A percentile compares a stretch with the other conserved stretches of the same genome.
Conservation (phyloP, 352 stramenopile genomes). For the Phytophthora fragariaefolia region DNA sequence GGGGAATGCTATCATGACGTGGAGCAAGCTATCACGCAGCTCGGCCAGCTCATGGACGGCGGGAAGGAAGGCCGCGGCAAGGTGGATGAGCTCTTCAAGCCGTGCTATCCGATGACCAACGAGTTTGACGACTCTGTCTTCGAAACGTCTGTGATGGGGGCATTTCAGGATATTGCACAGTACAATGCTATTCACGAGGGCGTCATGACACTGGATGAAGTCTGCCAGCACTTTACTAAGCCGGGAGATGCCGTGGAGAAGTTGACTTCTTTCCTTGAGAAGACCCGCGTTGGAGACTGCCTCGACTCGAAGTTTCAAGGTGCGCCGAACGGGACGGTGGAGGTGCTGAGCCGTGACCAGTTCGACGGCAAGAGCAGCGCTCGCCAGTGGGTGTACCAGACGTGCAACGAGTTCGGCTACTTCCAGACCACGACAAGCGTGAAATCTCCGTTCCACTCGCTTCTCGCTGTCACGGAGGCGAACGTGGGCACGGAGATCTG, state of each 20-base stretch:
- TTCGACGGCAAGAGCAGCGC: constrained; percentile 78
- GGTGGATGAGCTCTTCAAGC: constrained; percentile 59
- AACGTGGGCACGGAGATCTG: constrained; percentile 82
- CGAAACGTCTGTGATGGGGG: constrained; percentile 74
- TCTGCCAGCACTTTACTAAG: constrained; percentile 64
- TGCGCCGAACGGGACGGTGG: constrained; percentile 62
- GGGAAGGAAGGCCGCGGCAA: constrained; percentile 50
- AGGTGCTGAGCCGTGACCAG: constrained; percentile 60
- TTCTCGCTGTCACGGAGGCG: constrained; percentile 73
- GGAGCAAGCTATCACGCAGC: constrained; percentile 56
- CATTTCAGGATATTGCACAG: constrained; percentile 81
- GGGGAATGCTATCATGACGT: constrained; percentile 83
- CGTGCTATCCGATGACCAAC: constrained; percentile 78
- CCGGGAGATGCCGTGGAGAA: constrained; percentile 44
- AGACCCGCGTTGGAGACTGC: constrained; percentile 60
- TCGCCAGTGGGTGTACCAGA: constrained; percentile 89
- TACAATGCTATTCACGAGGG: constrained; percentile 69
- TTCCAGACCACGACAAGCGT: constrained; percentile 78
- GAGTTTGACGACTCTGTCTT: constrained; percentile 87
- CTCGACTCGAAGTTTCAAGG: constrained; percentile 87
- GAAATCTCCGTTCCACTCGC: constrained; percentile 66
- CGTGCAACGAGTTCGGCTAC: constrained; percentile 92
- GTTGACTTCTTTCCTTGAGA: constrained; percentile 66
- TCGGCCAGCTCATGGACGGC: constrained; percentile 66
- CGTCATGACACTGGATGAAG: constrained; percentile 60